Conservation (phyloP, 202 grass and related monocot species). For the Schoenoplectus tabernaemontani region DNA sequence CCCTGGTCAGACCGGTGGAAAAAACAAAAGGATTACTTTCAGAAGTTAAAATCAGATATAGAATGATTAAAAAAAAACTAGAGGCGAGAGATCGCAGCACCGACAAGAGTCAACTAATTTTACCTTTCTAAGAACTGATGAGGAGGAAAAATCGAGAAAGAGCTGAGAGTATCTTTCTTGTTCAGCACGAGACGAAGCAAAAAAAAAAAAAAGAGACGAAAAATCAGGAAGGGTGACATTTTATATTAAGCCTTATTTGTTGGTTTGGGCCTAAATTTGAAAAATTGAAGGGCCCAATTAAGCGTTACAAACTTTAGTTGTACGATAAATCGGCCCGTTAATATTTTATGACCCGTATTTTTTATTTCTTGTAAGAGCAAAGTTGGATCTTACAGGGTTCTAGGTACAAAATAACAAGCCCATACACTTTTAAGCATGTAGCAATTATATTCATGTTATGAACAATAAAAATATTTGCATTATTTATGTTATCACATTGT, state of each 20-base stretch:
- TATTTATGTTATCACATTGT: too few species aligned
- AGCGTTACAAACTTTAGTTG: neutral
- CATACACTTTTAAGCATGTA: too few species aligned
- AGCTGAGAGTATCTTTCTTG: conserved; percentile 19
- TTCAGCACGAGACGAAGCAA: neutral
- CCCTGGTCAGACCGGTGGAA: neutral
- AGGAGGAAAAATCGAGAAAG: neutral
- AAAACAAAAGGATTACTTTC: neutral
- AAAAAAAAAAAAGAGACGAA: neutral
- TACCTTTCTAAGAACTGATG: neutral
- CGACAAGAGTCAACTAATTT: neutral
- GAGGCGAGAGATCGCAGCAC: neutral
- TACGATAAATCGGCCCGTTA: too few species aligned
- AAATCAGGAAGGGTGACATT: too few species aligned
- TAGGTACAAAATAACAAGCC: too few species aligned
- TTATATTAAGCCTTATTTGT: neutral
- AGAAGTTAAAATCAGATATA: neutral
- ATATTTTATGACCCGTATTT: too few species aligned
- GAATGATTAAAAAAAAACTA: neutral
- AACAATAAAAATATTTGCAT: too few species aligned
- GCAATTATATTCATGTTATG: too few species aligned
- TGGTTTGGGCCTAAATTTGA: neutral
- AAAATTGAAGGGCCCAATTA: neutral
- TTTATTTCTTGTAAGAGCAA: neutral
- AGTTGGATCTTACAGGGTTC: too few species aligned